phyloP scores from a whole-genome alignment of 2,329 filamentous ascomycete genomes.

The Onygenales sp. region DNA sequence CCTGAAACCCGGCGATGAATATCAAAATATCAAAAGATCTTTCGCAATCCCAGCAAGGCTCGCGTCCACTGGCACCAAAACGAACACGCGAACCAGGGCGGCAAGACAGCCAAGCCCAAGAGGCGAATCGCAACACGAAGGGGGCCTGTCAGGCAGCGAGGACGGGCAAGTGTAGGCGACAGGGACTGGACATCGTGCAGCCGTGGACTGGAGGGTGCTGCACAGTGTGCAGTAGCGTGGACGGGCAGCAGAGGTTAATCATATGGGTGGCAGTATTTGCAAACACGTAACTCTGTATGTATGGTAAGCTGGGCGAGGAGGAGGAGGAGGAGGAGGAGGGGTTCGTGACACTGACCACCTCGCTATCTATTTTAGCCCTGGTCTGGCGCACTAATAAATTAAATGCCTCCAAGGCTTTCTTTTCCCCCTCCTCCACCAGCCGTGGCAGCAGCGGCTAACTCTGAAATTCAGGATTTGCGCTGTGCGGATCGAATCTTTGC shows the following conservation, averaged over 20 bases:
- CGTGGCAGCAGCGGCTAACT: background rate
- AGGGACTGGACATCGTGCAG: background rate
- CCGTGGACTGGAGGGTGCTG: background rate
- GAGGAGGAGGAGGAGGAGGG: background rate
- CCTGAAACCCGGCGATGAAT: too few species aligned
- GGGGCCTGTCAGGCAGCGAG: too few species aligned
- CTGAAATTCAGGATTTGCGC: background rate
- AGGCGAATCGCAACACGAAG: too few species aligned
- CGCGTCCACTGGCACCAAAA: too few species aligned
- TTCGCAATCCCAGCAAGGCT: too few species aligned
- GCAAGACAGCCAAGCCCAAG: too few species aligned
- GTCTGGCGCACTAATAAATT: background rate
- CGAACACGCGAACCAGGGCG: too few species aligned
- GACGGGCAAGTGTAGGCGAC: background rate
- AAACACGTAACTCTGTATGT: background rate
- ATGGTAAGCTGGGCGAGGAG: too few species aligned
- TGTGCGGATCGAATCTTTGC: too few species aligned
- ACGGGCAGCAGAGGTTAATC: too few species aligned
- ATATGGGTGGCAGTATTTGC: background rate
- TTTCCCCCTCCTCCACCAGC: background rate
- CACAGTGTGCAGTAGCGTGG: background rate
- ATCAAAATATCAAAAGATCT: too few species aligned
- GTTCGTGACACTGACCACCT: background rate
- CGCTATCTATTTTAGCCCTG: background rate
- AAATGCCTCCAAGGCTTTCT: background rate